Conservation (phyloP, 257 asterid species). For the Solanum phureja region DNA sequence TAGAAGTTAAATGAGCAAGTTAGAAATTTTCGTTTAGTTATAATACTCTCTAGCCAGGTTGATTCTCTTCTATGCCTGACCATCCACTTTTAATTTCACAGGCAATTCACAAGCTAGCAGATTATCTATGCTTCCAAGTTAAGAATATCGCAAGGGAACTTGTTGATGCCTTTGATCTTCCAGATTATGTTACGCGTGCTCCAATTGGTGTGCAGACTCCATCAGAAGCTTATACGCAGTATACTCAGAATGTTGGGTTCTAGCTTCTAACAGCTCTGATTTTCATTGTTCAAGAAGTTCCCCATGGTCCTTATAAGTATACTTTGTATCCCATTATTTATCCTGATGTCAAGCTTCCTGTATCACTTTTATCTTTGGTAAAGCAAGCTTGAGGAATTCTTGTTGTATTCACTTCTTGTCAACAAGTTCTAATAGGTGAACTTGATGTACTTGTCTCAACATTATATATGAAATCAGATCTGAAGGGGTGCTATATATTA, state of each 20-base stretch:
- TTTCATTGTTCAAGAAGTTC: neutral
- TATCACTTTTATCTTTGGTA: neutral
- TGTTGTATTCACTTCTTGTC: neutral
- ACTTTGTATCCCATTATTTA: neutral
- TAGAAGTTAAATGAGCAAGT: neutral
- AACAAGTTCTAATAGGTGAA: neutral
- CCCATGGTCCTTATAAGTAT: neutral
- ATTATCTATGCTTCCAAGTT: constrained; percentile 81
- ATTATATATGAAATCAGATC: neutral
- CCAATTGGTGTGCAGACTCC: constrained; percentile 85
- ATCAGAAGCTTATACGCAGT: constrained; percentile 61
- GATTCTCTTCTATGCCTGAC: neutral
- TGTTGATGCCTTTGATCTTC: constrained; percentile 88
- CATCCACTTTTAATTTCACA: constrained; percentile 15
- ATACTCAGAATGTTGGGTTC: constrained; percentile 73
- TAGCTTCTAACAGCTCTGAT: neutral
- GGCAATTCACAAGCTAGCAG: constrained; percentile 96
- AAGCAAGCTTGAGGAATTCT: neutral
- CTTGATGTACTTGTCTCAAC: neutral
- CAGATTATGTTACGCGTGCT: constrained; percentile 84
- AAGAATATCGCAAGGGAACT: constrained; percentile 73
- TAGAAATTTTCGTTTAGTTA: neutral
- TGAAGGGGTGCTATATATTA: neutral
- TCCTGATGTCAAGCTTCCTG: neutral
- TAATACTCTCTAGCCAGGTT: neutral